Base-by-base conservation (phyloP, 1,139 yeast species). In the Saccharomyces hybrid region DNA sequence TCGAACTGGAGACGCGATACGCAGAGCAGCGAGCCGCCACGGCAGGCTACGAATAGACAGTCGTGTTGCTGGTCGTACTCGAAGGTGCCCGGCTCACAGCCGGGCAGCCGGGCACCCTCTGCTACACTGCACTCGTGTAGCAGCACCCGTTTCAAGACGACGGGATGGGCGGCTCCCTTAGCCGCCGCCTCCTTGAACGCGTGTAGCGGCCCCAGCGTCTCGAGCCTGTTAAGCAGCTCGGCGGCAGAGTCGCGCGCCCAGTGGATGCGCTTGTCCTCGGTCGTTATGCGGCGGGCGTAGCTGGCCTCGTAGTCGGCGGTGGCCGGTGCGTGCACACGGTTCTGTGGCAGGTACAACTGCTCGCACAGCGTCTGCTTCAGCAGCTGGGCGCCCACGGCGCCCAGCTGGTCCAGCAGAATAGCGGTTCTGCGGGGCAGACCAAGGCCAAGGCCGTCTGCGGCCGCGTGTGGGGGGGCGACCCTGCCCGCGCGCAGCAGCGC, bases 181-280 rank as follows among this genome's bases (percentile, higher is more conserved):
- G 16, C 27, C 57, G 68, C 73, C 29, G 70, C 64, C 44, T 74
- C 76, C 54, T 77, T 79, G 64, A 73, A 79, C 0, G 88, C 73
- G 62, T 74, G 77, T 16, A 86, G 61, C 0, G 83, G 76, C 0
- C 95, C 95, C 52, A 88, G 67, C 0, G 86, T 83, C 58, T 79
- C 79, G 51, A 70, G 67, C 52, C 76, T 69, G 32, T 83, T 72
- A 31, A 76, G 62, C 0, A 87, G 71, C 5, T 74, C 69, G 1
- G 69, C 60, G 0, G 82, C 65, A 1, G 77, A 60, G 51, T 69
- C 66, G 3, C 49, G 50, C 0, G 60, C 42, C 86, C 93, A 84
- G 4, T 71, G 49, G 1, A 84, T 72, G 50, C 74, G 73, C 16
- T 72, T 66, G 66, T 74, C 76, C 2, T 67, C 55, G 0, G 79